Conservation (phyloP, 768 basidiomycete species). For the Macrocybe gigantea region DNA sequence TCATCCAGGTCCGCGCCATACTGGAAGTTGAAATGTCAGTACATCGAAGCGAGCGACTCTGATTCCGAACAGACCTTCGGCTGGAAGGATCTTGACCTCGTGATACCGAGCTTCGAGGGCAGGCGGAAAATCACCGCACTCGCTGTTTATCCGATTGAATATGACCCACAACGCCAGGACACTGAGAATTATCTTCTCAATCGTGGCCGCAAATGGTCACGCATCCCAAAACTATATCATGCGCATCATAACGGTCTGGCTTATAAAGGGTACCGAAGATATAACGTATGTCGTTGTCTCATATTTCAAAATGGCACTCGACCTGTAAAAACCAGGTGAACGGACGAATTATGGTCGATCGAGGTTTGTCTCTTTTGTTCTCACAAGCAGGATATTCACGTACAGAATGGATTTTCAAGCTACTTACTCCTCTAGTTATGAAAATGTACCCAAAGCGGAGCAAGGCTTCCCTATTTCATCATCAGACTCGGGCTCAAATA, state of each 20-base stretch:
- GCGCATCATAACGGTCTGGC: neutral
- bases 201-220: neutral
- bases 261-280: neutral
- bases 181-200: neutral
- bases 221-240: neutral
- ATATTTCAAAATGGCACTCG: neutral
- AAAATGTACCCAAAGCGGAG: neutral
- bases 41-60: too few relatives aligned
- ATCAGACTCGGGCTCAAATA: conserved; percentile 13
- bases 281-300: neutral
- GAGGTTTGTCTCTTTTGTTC: neutral
- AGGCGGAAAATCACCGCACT: neutral
- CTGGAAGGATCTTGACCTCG: neutral
- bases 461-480: conserved; percentile 4
- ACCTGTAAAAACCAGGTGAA: neutral
- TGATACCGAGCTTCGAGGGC: neutral
- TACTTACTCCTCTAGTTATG: neutral
- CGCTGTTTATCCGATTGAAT: neutral
- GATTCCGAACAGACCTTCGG: too few relatives aligned
- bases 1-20: too few relatives aligned
- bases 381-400: neutral
- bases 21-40: too few relatives aligned
- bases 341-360: neutral
- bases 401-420: neutral
- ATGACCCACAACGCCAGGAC: neutral